A percentile compares a stretch with the other conserved stretches of the same genome.
phyloP scores from a whole-genome alignment of 768 basidiomycete species.

The Strobilomyces dryophilus region DNA sequence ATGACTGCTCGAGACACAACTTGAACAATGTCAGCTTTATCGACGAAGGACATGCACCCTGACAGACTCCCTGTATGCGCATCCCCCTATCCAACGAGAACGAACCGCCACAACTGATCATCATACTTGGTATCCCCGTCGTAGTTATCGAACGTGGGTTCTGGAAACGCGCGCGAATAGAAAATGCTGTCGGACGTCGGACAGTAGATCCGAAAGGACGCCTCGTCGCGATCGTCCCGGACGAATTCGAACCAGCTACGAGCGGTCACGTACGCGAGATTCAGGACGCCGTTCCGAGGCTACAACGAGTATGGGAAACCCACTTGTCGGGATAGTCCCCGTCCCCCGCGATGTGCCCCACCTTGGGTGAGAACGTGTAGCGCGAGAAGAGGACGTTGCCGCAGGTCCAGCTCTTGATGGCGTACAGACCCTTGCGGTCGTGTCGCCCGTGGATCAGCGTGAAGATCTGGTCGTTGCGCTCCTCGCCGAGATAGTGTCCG shows the following conservation, averaged over 20 bases:
- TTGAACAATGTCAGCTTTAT: no score
- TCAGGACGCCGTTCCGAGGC: neutral
- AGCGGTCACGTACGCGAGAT: neutral
- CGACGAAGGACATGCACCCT: neutral
- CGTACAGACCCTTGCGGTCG: neutral
- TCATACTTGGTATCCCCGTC: neutral
- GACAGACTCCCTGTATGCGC: neutral
- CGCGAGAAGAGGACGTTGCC: conserved; percentile 5
- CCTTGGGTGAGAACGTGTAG: neutral
- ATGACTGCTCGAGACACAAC: no score
- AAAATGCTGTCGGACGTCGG: neutral
- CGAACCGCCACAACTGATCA: conserved; percentile 3
- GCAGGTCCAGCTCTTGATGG: conserved; percentile 5
- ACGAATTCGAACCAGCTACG: conserved; percentile 2
- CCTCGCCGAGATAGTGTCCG: neutral
- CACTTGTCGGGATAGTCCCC: conserved; percentile 2
- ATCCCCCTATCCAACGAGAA: neutral
- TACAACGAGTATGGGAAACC: neutral
- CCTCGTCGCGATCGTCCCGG: neutral
- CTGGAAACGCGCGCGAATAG: neutral
- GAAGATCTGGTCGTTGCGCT: conserved; percentile 1
- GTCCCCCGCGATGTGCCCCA: neutral
- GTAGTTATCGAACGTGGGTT: conserved; percentile 2
- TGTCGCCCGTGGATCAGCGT: neutral
- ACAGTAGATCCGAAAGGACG: conserved; percentile 1